A percentile compares a stretch with the other conserved stretches of the same genome.
Evolutionary conservation across 2,329 filamentous ascomycete species (phyloP).

Genomic region (Uncinocarpus reesii): DNA sequence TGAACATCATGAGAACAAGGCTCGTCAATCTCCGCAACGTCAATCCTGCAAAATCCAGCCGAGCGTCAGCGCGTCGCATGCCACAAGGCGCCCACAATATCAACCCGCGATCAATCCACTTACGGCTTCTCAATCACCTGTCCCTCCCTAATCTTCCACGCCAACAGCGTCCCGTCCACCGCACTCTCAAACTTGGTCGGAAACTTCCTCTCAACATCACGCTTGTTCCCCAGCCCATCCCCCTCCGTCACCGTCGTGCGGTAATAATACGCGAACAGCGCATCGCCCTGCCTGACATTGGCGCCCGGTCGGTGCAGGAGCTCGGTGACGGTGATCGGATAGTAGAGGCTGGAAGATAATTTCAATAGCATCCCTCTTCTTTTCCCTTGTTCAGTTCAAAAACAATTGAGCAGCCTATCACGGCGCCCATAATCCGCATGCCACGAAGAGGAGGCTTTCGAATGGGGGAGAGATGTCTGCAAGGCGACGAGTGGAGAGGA

Average conservation of each 20-base stretch:
- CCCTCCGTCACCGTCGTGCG: constrained; percentile 58
- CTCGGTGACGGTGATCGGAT: constrained; percentile 85
- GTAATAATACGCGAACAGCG: constrained; percentile 80
- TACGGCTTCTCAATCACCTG: constrained; percentile 37
- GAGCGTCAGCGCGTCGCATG: neutral
- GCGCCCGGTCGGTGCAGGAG: constrained; percentile 69
- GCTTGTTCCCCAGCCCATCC: constrained; percentile 63
- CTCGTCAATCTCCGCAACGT: constrained; percentile 71
- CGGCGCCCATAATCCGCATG: constrained; percentile 10
- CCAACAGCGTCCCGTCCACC: constrained; percentile 64
- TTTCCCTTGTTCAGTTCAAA: too few relatives aligned
- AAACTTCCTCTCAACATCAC: constrained; percentile 57
- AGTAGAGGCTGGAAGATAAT: constrained; percentile 56
- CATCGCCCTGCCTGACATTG: constrained; percentile 61
- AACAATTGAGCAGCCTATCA: constrained; percentile 5
- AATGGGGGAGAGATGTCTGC: too few relatives aligned
- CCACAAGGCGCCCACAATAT: neutral
- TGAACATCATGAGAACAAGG: constrained; percentile 84
- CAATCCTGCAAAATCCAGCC: constrained; percentile 32
- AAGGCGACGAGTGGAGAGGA: too few relatives aligned
- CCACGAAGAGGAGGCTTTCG: neutral
- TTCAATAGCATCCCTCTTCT: constrained; percentile 39
- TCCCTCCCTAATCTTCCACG: constrained; percentile 57
- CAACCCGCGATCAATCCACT: constrained; percentile 18
- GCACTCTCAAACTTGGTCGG: constrained; percentile 74